Percentiles rank a stretch among this genome's conserved stretches.
These are phyloP conservation scores for Dioszegia hungarica DNA, from an alignment of 768 basidiomycete genomes.

Conservation along the genomic window DNA sequence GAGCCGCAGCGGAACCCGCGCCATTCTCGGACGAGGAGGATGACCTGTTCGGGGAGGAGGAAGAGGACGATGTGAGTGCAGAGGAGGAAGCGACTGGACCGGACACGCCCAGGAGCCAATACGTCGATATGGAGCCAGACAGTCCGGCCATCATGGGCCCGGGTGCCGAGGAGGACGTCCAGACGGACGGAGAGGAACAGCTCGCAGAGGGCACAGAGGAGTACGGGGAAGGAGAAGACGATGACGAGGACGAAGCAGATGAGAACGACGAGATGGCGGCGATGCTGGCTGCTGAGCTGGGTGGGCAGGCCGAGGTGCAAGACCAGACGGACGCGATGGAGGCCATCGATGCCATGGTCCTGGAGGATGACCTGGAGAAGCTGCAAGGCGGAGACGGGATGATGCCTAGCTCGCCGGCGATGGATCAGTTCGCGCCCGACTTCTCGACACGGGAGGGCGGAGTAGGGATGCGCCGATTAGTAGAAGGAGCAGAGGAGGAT, in stretches of 20 bases:
- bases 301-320: slow-evolving; percentile 3
- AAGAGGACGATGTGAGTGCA: not conserved
- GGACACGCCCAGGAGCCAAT: not conserved
- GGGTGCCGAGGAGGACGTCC: slow-evolving; percentile 1
- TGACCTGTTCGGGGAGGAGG: slow-evolving; percentile 18
- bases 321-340: slow-evolving; percentile 1
- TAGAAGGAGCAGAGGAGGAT: slow-evolving; percentile 20
- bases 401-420: slow-evolving; percentile 1
- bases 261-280: slow-evolving; percentile 17
- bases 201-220: slow-evolving; percentile 6
- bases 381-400: not conserved
- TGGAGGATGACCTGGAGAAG: slow-evolving; percentile 1
- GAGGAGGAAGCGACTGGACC: not conserved
- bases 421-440: not conserved
- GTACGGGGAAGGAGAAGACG: slow-evolving; percentile 9
- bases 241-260: slow-evolving; percentile 10
- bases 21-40: slow-evolving; percentile 10
- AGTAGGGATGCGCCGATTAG: slow-evolving; percentile 26
- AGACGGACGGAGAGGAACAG: slow-evolving; percentile 2
- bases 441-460: slow-evolving; percentile 24
- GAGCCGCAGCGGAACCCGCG: not conserved
- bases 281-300: slow-evolving; percentile 25
- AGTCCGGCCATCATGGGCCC: not conserved
- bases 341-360: not conserved
- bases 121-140: not conserved